phyloP scores from a whole-genome alignment of 2,329 filamentous ascomycete genomes.

The Dichotomopilus funicola region DNA sequence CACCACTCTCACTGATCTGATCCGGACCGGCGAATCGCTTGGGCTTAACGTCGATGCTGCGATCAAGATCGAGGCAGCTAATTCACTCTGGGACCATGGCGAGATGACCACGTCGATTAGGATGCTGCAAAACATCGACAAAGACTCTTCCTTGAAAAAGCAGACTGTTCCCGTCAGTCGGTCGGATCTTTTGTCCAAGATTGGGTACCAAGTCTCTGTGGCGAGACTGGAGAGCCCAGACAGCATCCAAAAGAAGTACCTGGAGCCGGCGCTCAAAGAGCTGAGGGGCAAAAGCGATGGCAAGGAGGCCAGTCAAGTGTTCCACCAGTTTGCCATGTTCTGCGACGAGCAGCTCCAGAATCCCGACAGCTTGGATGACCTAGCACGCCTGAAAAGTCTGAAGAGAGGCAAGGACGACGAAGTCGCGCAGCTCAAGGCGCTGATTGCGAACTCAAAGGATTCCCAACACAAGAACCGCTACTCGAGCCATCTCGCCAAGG shows the following conservation, averaged over 20 bases:
- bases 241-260: constrained; percentile 77
- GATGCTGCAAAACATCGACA: constrained; percentile 71
- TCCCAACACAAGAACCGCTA: constrained; percentile 51
- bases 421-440: constrained; percentile 62
- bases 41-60: constrained; percentile 71
- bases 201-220: constrained; percentile 82
- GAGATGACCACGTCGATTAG: constrained; percentile 84
- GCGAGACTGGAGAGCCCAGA: constrained; percentile 88
- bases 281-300: constrained; percentile 62
- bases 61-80: constrained; percentile 75
- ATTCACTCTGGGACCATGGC: constrained; percentile 88
- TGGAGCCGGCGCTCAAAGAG: constrained; percentile 77
- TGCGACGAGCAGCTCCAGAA: constrained; percentile 93
- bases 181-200: constrained; percentile 75
- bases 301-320: constrained; percentile 76
- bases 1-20: constrained; percentile 72
- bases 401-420: constrained; percentile 77
- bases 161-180: constrained; percentile 67
- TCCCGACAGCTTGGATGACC: constrained; percentile 75
- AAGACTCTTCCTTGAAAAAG: constrained; percentile 53
- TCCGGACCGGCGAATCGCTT: constrained; percentile 60
- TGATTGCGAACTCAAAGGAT: constrained; percentile 45
- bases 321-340: constrained; percentile 90
- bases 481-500: constrained; percentile 58
- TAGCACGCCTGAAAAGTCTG: constrained; percentile 71